A percentile compares a stretch with the other conserved stretches of the same genome.
Evolutionary conservation across 257 asterid genomes (phyloP).

Genomic region (Fraxinus cuspidata): DNA sequence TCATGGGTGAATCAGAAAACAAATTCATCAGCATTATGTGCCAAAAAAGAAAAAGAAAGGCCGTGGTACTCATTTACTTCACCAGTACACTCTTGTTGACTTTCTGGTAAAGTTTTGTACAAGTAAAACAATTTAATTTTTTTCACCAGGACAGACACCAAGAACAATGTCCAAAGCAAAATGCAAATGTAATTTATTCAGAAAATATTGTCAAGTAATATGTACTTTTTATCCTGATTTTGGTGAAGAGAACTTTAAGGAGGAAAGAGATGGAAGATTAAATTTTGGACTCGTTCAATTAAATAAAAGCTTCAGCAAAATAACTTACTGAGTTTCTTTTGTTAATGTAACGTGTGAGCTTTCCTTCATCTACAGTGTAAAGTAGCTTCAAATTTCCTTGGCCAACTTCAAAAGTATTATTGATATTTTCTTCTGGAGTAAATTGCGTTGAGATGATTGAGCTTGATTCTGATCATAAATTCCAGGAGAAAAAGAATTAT

Average conservation of each 20-base stretch:
- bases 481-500: constrained; percentile 14
- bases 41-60: constrained; percentile 14
- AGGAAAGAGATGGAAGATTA: background rate
- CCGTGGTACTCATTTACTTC: constrained; percentile 14
- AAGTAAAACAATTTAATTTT: constrained; percentile 5
- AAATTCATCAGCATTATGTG: constrained; percentile 29
- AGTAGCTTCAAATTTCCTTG: constrained; percentile 71
- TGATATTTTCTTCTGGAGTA: constrained; percentile 36
- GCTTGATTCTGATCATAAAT: constrained; percentile 35
- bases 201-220: constrained; percentile 12
- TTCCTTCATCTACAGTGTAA: constrained; percentile 55
- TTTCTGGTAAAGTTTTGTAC: background rate
- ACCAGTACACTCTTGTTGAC: constrained; percentile 12
- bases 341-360: constrained; percentile 52
- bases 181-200: constrained; percentile 8
- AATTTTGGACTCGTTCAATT: constrained; percentile 8
- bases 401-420: constrained; percentile 62
- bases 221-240: background rate
- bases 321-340: constrained; percentile 51
- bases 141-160: constrained; percentile 12
- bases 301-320: constrained; percentile 7
- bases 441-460: constrained; percentile 44
- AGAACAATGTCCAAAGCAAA: constrained; percentile 20
- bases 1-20: constrained; percentile 32
- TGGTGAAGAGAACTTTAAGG: constrained; percentile 14